These are phyloP conservation scores for Trichoderma lentiforme DNA, from an alignment of 2,329 filamentous ascomycete genomes.

Conservation along the genomic window DNA sequence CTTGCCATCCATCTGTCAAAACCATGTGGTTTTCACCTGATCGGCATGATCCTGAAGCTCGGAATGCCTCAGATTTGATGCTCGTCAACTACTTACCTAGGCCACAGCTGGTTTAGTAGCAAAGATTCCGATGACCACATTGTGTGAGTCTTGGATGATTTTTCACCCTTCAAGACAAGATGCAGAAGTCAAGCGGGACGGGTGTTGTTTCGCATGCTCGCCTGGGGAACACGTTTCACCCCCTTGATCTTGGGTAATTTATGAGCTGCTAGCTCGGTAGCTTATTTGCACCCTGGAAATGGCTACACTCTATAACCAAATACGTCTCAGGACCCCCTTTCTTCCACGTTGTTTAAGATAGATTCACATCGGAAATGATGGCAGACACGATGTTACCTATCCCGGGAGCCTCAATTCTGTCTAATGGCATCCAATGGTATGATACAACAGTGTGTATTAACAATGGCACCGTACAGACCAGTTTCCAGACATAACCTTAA, in stretches of 20 bases:
- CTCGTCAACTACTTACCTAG: not conserved
- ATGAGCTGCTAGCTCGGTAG: not conserved
- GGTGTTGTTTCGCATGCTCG: not conserved
- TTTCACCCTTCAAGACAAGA: not conserved
- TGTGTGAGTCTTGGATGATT: not conserved
- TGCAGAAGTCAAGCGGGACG: not conserved
- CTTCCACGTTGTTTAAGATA: not conserved
- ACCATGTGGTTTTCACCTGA: not conserved
- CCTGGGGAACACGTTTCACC: not conserved
- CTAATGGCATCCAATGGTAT: not conserved
- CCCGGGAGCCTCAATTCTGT: not conserved
- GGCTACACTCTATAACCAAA: not conserved
- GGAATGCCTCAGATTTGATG: not conserved
- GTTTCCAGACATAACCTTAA: not conserved
- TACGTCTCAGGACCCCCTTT: slow-evolving; percentile 5
- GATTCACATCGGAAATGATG: slow-evolving; percentile 1
- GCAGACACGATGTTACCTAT: not conserved
- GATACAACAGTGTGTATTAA: not conserved
- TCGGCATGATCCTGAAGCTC: not conserved
- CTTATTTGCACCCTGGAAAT: slow-evolving; percentile 2
- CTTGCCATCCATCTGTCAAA: not conserved
- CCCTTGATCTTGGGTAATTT: not conserved
- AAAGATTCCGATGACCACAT: not conserved
- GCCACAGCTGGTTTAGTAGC: not conserved
- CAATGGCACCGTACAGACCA: not conserved